phyloP scores from a whole-genome alignment of 441 rosid species.

The Pelargonium fulgidum region DNA sequence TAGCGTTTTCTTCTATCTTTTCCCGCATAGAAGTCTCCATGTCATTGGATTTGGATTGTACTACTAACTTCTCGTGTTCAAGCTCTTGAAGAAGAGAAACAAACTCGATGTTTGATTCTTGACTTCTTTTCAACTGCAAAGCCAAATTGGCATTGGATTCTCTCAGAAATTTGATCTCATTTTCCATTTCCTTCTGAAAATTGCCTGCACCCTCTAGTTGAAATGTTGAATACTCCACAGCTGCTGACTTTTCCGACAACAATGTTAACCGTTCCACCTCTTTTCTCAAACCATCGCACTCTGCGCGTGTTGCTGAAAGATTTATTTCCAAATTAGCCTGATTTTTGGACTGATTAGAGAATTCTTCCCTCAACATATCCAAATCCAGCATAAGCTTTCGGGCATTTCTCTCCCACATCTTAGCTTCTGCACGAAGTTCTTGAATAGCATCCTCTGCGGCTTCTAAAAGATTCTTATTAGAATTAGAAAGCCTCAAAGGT shows the following conservation, averaged over 20 bases:
- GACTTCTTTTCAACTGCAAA: constrained; percentile 52
- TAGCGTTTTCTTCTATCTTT: constrained; percentile 29
- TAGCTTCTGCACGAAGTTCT: constrained; percentile 41
- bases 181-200: constrained; percentile 38
- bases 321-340: constrained; percentile 34
- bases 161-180: constrained; percentile 44
- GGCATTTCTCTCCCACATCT: constrained; percentile 54
- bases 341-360: constrained; percentile 38
- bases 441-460: constrained; percentile 51
- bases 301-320: constrained; percentile 39
- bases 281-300: constrained; percentile 39
- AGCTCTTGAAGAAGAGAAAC: constrained; percentile 55
- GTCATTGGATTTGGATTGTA: constrained; percentile 25
- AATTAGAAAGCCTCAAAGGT: constrained; percentile 25
- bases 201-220: constrained; percentile 19
- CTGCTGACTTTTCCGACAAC: constrained; percentile 28
- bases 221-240: constrained; percentile 24
- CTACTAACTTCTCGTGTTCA: constrained; percentile 26
- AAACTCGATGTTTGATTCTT: constrained; percentile 55
- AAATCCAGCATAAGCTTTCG: constrained; percentile 41
- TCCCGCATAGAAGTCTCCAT: constrained; percentile 26
- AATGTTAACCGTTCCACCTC: constrained; percentile 44
- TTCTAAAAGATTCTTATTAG: constrained; percentile 41
- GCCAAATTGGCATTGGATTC: constrained; percentile 38
- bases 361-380: constrained; percentile 40